These are phyloP conservation scores for Colletotrichum abscissum DNA, from an alignment of 2,329 filamentous ascomycete genomes.

Conservation along the genomic window DNA sequence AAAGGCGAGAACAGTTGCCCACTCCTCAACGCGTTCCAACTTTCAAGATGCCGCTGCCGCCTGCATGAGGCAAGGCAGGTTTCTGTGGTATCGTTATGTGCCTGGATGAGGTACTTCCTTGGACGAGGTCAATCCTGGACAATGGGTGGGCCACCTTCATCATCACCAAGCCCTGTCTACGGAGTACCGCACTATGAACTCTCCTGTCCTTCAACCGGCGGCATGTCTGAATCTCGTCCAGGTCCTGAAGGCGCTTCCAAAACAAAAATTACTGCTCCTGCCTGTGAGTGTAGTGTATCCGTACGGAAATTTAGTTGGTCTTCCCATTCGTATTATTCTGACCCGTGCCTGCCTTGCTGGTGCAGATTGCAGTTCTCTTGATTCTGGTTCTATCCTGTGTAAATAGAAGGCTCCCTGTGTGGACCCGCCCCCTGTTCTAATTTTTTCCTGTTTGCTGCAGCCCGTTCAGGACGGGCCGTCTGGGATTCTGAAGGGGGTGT, in stretches of 20 bases:
- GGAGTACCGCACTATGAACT: too few species aligned
- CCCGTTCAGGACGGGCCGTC: constrained; percentile 11
- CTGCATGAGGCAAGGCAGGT: not conserved
- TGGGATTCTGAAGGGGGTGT: not conserved
- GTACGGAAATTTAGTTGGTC: too few species aligned
- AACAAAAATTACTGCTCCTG: not conserved
- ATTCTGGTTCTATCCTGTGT: not conserved
- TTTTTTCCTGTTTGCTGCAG: constrained; percentile 17
- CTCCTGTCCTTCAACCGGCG: not conserved
- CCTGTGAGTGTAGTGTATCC: not conserved
- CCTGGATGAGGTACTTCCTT: constrained; percentile 2
- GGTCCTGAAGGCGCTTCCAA: not conserved
- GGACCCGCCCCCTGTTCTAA: constrained; percentile 2
- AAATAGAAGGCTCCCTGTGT: not conserved
- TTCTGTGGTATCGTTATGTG: not conserved
- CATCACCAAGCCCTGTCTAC: not conserved
- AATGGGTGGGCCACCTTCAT: not conserved
- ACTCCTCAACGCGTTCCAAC: constrained; percentile 2
- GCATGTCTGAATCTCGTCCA: not conserved
- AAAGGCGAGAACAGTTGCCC: not conserved
- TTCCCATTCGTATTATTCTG: too few species aligned
- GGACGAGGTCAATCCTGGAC: constrained; percentile 1
- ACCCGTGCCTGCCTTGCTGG: not conserved
- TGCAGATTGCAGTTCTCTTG: not conserved
- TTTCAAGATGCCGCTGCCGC: not conserved